Percentiles rank a stretch among this genome's conserved stretches.
phyloP scores from a whole-genome alignment of 257 asterid genomes.

The Handroanthus guayacan region DNA sequence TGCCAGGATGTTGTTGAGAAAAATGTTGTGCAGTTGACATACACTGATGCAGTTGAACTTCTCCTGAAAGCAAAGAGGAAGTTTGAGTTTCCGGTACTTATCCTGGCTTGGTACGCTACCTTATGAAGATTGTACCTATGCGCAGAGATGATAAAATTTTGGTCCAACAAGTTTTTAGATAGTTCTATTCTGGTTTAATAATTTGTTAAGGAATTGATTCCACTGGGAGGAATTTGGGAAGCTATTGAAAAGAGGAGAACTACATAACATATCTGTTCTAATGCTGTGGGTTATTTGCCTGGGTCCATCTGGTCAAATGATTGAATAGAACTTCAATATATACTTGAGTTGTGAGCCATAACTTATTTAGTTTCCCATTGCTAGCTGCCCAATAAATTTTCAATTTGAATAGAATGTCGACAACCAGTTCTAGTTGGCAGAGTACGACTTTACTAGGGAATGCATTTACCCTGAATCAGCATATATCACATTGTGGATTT shows the following conservation, averaged over 20 bases:
- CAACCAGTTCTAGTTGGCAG: neutral
- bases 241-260: too few species aligned
- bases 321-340: neutral
- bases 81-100: conserved; percentile 84
- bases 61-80: conserved; percentile 74
- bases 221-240: too few species aligned
- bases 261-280: neutral
- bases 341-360: neutral
- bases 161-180: conserved; percentile 3
- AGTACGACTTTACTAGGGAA: neutral
- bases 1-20: conserved; percentile 89
- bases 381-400: neutral
- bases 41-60: conserved; percentile 84
- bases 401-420: conserved; percentile 9
- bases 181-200: conserved; percentile 18
- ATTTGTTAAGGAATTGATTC: neutral
- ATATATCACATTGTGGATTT: conserved; percentile 5
- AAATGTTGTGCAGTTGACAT: conserved; percentile 80
- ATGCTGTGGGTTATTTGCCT: conserved; percentile 1
- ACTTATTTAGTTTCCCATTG: neutral
- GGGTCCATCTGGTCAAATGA: neutral
- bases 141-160: conserved; percentile 7
- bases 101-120: conserved; percentile 31
- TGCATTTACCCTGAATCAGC: neutral
- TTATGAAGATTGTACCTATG: neutral